Evolutionary conservation across 257 asterid species (phyloP).

Genomic region (Galeopsis tetrahit): DNA sequence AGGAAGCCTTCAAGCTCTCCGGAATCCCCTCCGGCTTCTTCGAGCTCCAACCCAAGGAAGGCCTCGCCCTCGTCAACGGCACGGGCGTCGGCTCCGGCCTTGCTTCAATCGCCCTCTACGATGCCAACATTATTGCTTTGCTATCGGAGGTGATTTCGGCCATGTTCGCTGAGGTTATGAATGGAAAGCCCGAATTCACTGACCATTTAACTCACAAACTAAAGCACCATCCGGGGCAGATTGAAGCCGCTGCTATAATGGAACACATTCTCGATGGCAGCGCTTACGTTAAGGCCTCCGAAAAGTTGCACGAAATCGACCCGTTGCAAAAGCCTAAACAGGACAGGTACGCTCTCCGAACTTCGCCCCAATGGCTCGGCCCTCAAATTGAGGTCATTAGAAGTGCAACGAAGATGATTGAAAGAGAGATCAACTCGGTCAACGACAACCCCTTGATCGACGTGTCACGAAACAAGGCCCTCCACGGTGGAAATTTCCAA

Average conservation of each 20-base stretch:
- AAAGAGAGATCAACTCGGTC: constrained; percentile 57
- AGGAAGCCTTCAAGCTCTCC: constrained; percentile 53
- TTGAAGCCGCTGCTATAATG: constrained; percentile 65
- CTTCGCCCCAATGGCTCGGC: constrained; percentile 66
- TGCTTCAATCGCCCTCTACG: constrained; percentile 57
- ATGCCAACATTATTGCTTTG: constrained; percentile 48
- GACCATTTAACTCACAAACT: constrained; percentile 63
- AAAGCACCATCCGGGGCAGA: constrained; percentile 67
- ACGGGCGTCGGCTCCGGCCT: constrained; percentile 62
- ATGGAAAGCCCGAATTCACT: constrained; percentile 62
- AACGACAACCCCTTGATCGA: constrained; percentile 63
- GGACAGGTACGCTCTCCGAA: constrained; percentile 57
- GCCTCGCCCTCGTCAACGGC: constrained; percentile 65
- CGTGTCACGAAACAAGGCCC: constrained; percentile 56
- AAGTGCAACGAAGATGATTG: constrained; percentile 59
- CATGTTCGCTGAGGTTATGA: constrained; percentile 62
- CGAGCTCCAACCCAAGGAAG: constrained; percentile 64
- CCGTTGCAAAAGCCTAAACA: constrained; percentile 60
- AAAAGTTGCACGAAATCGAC: constrained; percentile 49
- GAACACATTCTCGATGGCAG: constrained; percentile 60
- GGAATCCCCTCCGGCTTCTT: constrained; percentile 53
- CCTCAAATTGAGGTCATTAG: constrained; percentile 63
- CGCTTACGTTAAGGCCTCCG: constrained; percentile 48
- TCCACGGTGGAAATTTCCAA: constrained; percentile 66
- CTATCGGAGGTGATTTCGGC: constrained; percentile 56